Conservation (phyloP, 768 basidiomycete genomes). For the Multifurca ochricompacta region DNA sequence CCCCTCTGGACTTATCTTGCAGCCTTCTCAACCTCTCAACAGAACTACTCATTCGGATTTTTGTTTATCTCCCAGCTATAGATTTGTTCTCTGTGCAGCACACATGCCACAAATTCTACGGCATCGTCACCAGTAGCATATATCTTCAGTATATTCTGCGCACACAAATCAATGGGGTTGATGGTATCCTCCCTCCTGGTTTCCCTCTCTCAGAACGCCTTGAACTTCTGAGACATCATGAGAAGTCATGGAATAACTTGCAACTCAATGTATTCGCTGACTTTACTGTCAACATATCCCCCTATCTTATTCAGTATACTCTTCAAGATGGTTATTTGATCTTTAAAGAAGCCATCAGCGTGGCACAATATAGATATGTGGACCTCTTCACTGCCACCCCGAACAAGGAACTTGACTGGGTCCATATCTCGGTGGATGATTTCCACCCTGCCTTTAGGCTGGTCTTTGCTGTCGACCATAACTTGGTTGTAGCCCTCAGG, state of each 20-base stretch:
- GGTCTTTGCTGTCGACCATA: constrained; percentile 6
- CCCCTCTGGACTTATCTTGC: neutral
- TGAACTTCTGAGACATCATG: constrained; percentile 4
- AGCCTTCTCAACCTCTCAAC: constrained; percentile 1
- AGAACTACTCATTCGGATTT: constrained; percentile 9
- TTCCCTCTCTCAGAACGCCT: constrained; percentile 8
- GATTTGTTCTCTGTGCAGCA: constrained; percentile 2
- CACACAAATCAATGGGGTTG: constrained; percentile 4
- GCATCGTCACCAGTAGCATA: neutral
- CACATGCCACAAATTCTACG: constrained; percentile 1
- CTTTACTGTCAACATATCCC: neutral
- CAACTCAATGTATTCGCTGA: neutral
- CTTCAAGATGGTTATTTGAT: constrained; percentile 12
- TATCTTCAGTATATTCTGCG: constrained; percentile 9
- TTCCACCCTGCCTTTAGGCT: neutral
- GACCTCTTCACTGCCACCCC: neutral
- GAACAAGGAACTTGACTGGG: neutral
- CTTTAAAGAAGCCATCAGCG: neutral
- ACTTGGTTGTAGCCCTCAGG: constrained; percentile 7
- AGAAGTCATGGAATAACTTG: constrained; percentile 6
- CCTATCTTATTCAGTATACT: neutral
- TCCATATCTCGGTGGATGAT: neutral
- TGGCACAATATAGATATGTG: neutral
- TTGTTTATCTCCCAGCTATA: constrained; percentile 1
- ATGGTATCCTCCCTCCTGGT: constrained; percentile 1